Evolutionary conservation across 2,329 filamentous ascomycete genomes (phyloP).

Genomic region (Epichloe uncinata): DNA sequence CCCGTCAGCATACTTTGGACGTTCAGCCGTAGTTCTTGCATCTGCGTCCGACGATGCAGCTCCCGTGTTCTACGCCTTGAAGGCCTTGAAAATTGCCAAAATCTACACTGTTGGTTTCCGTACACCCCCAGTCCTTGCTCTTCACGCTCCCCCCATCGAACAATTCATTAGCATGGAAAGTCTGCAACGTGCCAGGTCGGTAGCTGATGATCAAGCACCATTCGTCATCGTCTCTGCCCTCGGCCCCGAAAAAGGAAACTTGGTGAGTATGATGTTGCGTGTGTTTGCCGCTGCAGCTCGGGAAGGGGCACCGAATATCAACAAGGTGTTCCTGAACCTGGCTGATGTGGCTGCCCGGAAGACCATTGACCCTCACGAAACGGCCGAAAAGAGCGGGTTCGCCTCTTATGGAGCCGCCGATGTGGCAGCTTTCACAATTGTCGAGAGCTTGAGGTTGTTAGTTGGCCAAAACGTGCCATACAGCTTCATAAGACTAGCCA

Average conservation of each 20-base stretch:
- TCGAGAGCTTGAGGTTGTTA: conserved; percentile 64
- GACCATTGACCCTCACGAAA: conserved; percentile 50
- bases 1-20: conserved; percentile 65
- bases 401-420: conserved; percentile 68
- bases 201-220: conserved; percentile 42
- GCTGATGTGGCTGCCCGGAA: conserved; percentile 44
- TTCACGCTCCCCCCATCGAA: conserved; percentile 54
- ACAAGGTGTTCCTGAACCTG: conserved; percentile 70
- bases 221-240: conserved; percentile 74
- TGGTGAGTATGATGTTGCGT: conserved; percentile 65
- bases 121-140: conserved; percentile 45
- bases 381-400: conserved; percentile 65
- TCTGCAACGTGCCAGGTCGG: conserved; percentile 37
- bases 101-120: conserved; percentile 79
- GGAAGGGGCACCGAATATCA: conserved; percentile 24
- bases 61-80: conserved; percentile 65
- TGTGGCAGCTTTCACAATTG: conserved; percentile 71
- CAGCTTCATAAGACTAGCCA: conserved; percentile 69
- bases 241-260: conserved; percentile 61
- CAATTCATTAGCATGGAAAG: conserved; percentile 66
- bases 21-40: conserved; percentile 63
- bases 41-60: conserved; percentile 63
- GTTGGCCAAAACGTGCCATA: conserved; percentile 81
- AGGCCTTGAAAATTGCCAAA: conserved; percentile 60
- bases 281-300: conserved; percentile 43